These are phyloP conservation scores for Cercospora canescens DNA, from an alignment of 2,329 filamentous ascomycete species.

Conservation along the genomic window DNA sequence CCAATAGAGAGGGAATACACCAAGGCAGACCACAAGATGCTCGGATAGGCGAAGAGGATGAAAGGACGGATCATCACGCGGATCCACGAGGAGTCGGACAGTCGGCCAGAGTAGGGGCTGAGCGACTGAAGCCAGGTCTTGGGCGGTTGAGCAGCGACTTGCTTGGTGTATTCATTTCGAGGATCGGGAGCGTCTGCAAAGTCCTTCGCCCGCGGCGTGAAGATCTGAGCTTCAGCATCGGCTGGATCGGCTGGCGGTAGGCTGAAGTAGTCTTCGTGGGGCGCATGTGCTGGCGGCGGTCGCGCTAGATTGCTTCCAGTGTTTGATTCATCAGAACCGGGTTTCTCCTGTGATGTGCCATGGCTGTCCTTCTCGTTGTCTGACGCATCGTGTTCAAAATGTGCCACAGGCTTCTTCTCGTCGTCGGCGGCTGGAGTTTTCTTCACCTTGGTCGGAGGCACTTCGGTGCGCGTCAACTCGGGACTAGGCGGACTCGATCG, in stretches of 20 bases:
- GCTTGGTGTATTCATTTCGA: slow-evolving; percentile 63
- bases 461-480: slow-evolving; percentile 15
- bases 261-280: slow-evolving; percentile 22
- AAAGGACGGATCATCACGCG: slow-evolving; percentile 78
- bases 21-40: slow-evolving; percentile 82
- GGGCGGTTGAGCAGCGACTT: slow-evolving; percentile 65
- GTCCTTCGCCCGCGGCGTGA: neutral
- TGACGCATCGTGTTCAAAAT: slow-evolving; percentile 17
- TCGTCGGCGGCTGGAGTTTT: slow-evolving; percentile 10
- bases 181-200: slow-evolving; percentile 10
- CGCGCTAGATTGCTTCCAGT: neutral
- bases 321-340: slow-evolving; percentile 9
- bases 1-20: slow-evolving; percentile 88
- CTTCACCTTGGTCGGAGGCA: slow-evolving; percentile 4
- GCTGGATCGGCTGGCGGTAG: neutral
- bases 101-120: slow-evolving; percentile 73
- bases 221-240: slow-evolving; percentile 10
- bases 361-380: slow-evolving; percentile 13
- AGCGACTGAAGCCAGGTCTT: slow-evolving; percentile 75
- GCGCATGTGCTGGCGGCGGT: neutral
- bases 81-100: slow-evolving; percentile 76
- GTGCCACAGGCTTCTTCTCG: slow-evolving; percentile 14
- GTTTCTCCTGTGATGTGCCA: slow-evolving; percentile 9
- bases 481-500: slow-evolving; percentile 16
- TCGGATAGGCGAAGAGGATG: slow-evolving; percentile 82